A percentile compares a stretch with the other conserved stretches of the same genome.
phyloP scores from a whole-genome alignment of 805 yeast species.

The Candida wancherniae region DNA sequence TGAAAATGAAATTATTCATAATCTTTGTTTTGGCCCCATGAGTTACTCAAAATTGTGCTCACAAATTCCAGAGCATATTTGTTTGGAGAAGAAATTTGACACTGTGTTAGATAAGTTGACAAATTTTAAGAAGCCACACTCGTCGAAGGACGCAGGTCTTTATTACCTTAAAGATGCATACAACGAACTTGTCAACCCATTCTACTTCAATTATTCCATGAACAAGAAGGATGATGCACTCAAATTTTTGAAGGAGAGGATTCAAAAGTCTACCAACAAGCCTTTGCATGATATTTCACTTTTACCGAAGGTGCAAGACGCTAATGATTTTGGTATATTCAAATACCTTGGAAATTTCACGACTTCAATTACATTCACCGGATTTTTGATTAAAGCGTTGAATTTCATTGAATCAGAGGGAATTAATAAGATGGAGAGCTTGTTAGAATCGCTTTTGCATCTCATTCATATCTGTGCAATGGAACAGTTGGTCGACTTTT shows the following conservation, averaged over 20 bases:
- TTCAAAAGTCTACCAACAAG: slow-evolving; percentile 34
- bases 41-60: slow-evolving; percentile 65
- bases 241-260: slow-evolving; percentile 49
- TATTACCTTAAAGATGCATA: slow-evolving; percentile 35
- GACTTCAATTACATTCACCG: slow-evolving; percentile 47
- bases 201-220: slow-evolving; percentile 69
- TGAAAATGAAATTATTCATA: slow-evolving; percentile 71
- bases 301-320: slow-evolving; percentile 44
- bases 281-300: slow-evolving; percentile 49
- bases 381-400: slow-evolving; percentile 49
- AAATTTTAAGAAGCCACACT: slow-evolving; percentile 28
- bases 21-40: slow-evolving; percentile 70
- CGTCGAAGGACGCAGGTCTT: slow-evolving; percentile 33
- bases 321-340: slow-evolving; percentile 34
- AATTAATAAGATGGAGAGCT: slow-evolving; percentile 45
- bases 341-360: slow-evolving; percentile 47
- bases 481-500: slow-evolving; percentile 27
- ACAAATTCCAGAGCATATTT: slow-evolving; percentile 70
- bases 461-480: slow-evolving; percentile 56
- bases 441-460: slow-evolving; percentile 58
- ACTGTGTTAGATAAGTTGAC: slow-evolving; percentile 32
- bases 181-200: slow-evolving; percentile 49
- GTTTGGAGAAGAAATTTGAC: slow-evolving; percentile 71
- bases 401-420: slow-evolving; percentile 33
- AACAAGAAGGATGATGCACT: slow-evolving; percentile 85